Evolutionary conservation across 352 stramenopile genomes (phyloP), one percentile per base, ranked within the genome.

Genomic region (Aphanomyces stellatus): DNA sequence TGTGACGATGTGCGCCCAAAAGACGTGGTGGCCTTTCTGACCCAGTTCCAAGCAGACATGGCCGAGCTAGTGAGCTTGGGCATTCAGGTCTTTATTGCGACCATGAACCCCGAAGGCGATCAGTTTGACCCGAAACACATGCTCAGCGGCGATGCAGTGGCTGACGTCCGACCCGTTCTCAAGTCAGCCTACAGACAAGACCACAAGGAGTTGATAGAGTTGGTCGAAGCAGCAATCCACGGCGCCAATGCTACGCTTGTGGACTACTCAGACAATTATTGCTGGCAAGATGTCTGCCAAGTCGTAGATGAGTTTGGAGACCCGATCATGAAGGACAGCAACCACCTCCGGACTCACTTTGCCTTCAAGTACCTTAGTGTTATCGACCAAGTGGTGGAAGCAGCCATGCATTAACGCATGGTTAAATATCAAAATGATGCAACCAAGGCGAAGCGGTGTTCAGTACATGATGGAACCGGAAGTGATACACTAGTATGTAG

Each of bases 211-310:
- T 33, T 69, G 3, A 43, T 69, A 51, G 33, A 19, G 19, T 43
- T 51, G n/a, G 27, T 69, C 13, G 62, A 69, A 65, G 37, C 19
- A 8, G 62, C 49, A 28, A 28, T 65, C 8, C 7, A 43, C 7
- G 53, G 22, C 30, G 49, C 33, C 6, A 64, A 64, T 40, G 62
- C 25, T 1, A 64, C 53, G 22, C 62, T 64, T 19, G 65, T 69
- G n/a, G 62, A 69, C 51, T 64, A 37, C 40, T 46, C 62, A 13
- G 49, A 69, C 34, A 69, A 69, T 43, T 35, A 62, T n/a, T 69
- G 62, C 43, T 65, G 49, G 49, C 15, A 63, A 22, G 62, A 69
- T 30, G 46, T 53, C 27, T 69, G 62, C 43, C 10, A 65, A 17
- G 62, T 69, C n/a, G 19, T 69, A 6, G 25, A 41, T 15, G 8